phyloP scores from a whole-genome alignment of 2,329 filamentous ascomycete species.

The Apiospora phragmitis region DNA sequence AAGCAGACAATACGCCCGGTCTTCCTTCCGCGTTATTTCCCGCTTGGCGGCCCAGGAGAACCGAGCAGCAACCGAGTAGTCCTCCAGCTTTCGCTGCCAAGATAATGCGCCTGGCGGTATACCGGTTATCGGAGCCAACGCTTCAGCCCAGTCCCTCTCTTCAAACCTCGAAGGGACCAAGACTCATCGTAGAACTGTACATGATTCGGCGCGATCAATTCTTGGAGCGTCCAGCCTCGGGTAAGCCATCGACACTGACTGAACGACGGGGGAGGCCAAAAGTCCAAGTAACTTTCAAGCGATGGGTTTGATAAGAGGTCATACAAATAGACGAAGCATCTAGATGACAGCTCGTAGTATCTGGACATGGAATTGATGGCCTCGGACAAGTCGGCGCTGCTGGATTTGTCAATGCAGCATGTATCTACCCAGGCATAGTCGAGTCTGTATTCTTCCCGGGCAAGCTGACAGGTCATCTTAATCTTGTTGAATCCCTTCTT shows the following conservation, averaged over 20 bases:
- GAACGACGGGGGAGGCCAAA: background rate
- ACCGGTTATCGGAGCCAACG: background rate
- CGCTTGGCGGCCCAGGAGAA: conserved; percentile 7
- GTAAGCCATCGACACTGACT: conserved; percentile 6
- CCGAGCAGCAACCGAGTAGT: conserved; percentile 4
- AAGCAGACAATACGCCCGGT: conserved; percentile 3
- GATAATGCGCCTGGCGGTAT: background rate
- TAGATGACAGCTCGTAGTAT: background rate
- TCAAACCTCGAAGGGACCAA: conserved; percentile 9
- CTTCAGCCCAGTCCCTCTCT: background rate
- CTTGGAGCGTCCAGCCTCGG: conserved; percentile 9
- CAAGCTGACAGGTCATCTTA: background rate
- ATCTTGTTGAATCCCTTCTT: background rate
- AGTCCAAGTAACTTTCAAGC: background rate
- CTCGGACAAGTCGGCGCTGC: conserved; percentile 10
- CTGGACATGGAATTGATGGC: conserved; percentile 12
- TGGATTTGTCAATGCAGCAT: conserved; percentile 10
- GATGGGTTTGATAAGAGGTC: background rate
- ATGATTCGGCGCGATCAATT: conserved; percentile 7
- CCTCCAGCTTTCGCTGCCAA: background rate
- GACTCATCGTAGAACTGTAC: background rate
- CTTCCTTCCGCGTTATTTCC: conserved; percentile 5
- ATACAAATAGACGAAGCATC: background rate
- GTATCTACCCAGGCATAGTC: conserved; percentile 8
- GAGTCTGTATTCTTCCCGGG: background rate